Evolutionary conservation across 106 monocot genomes (phyloP).

Genomic region (Allium sativum): DNA sequence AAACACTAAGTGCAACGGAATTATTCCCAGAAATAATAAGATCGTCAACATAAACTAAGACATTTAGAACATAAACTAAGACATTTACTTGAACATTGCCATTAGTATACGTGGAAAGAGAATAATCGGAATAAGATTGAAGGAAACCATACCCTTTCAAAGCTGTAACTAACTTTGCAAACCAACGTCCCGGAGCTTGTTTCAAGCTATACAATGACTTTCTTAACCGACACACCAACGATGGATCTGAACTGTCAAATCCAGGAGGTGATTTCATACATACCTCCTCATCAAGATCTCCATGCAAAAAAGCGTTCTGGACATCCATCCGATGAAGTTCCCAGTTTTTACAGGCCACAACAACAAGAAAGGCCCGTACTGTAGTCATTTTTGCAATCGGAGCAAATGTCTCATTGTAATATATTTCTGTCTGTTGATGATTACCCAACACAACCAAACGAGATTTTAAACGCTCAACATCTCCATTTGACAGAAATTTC

Average conservation of each 20-base stretch:
- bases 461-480: not conserved
- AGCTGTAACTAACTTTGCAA: not conserved
- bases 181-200: slow-evolving; percentile 6
- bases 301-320: no score
- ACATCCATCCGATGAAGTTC: slow-evolving; percentile 4
- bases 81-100: no score
- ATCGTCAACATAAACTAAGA: no score
- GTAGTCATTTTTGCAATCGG: not conserved
- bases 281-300: not conserved
- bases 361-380: not conserved
- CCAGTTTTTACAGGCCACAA: slow-evolving; percentile 2
- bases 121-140: not conserved
- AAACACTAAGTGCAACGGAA: no score
- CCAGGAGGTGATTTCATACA: not conserved
- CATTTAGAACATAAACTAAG: not conserved
- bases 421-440: not conserved
- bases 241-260: not conserved
- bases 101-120: not conserved
- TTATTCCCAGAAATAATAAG: no score
- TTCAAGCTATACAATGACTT: slow-evolving; percentile 2
- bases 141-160: slow-evolving; percentile 7
- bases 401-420: not conserved
- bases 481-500: not conserved
- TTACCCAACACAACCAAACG: slow-evolving; percentile 1
- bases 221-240: not conserved